These are phyloP conservation scores for Apiospora phragmitis DNA, from an alignment of 2,329 filamentous ascomycete genomes.

Conservation along the genomic window DNA sequence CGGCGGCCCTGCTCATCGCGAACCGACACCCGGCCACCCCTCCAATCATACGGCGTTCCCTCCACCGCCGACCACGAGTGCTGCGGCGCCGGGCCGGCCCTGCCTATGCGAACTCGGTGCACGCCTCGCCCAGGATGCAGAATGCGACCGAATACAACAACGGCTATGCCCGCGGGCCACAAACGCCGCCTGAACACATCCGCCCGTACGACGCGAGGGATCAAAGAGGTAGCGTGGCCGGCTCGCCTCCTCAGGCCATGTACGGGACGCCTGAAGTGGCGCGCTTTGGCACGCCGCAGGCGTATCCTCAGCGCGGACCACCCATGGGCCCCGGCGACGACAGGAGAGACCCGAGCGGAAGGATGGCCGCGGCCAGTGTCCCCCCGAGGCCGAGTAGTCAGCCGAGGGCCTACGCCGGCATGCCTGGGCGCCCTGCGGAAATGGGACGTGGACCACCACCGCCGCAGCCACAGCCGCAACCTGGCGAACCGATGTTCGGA, in stretches of 20 bases:
- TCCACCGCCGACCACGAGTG: conserved; percentile 39
- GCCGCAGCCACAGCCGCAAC: conserved; percentile 20
- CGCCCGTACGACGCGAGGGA: conserved; percentile 51
- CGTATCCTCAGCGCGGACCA: conserved; percentile 52
- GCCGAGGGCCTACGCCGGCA: conserved; percentile 49
- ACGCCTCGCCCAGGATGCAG: conserved; percentile 58
- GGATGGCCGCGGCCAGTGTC: conserved; percentile 34
- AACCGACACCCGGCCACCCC: conserved; percentile 38
- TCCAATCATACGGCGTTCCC: conserved; percentile 39
- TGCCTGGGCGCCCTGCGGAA: conserved; percentile 47
- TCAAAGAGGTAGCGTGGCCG: conserved; percentile 43
- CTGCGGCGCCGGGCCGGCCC: conserved; percentile 42
- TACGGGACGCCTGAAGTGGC: conserved; percentile 59
- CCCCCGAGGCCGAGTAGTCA: conserved; percentile 54
- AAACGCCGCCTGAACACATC: conserved; percentile 67
- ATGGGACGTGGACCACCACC: conserved; percentile 36
- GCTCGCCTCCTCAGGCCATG: conserved; percentile 48
- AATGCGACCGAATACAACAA: conserved; percentile 58
- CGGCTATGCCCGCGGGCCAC: conserved; percentile 61
- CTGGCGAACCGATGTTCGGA: conserved; percentile 44
- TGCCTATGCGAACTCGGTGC: conserved; percentile 48
- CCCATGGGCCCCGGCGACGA: conserved; percentile 49
- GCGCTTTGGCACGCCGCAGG: conserved; percentile 60
- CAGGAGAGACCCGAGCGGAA: conserved; percentile 37
- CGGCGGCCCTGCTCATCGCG: conserved; percentile 43